Conservation (phyloP, 306 rosid species). For the Notholithocarpus densiflorus region DNA sequence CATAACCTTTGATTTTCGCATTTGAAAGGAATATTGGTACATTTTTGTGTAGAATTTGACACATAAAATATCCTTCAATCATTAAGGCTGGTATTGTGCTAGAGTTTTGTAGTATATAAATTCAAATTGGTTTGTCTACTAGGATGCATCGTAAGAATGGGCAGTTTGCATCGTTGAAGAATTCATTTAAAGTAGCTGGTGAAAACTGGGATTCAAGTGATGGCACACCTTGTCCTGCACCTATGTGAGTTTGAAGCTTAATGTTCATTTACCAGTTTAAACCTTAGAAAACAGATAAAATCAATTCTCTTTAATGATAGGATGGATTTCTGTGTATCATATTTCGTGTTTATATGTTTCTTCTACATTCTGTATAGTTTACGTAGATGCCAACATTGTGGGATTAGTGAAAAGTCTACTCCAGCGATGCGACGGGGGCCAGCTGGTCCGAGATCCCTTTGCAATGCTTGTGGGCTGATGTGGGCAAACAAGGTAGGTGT, state of each 20-base stretch:
- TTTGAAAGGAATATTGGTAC: neutral
- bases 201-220: slow-evolving; percentile 59
- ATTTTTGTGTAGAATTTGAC: neutral
- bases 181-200: slow-evolving; percentile 31
- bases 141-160: slow-evolving; percentile 90
- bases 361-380: slow-evolving; percentile 31
- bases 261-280: slow-evolving; percentile 18
- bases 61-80: slow-evolving; percentile 2
- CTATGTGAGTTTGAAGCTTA: slow-evolving; percentile 50
- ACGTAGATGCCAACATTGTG: slow-evolving; percentile 56
- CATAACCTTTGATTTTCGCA: neutral
- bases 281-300: neutral
- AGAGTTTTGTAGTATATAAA: slow-evolving; percentile 26
- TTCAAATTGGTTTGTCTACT: slow-evolving; percentile 10
- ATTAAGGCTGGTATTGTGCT: neutral
- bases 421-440: slow-evolving; percentile 72
- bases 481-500: slow-evolving; percentile 35
- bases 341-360: slow-evolving; percentile 7
- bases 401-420: slow-evolving; percentile 53
- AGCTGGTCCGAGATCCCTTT: slow-evolving; percentile 54
- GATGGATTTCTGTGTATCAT: neutral
- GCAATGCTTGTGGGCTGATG: slow-evolving; percentile 62
- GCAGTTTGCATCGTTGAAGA: slow-evolving; percentile 68
- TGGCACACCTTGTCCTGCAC: slow-evolving; percentile 49
- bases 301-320: neutral